Evolutionary conservation across 495 filamentous ascomycete species (phyloP), one percentile per base, ranked within the genome.

Genomic region (Aspergillus panamensis): DNA sequence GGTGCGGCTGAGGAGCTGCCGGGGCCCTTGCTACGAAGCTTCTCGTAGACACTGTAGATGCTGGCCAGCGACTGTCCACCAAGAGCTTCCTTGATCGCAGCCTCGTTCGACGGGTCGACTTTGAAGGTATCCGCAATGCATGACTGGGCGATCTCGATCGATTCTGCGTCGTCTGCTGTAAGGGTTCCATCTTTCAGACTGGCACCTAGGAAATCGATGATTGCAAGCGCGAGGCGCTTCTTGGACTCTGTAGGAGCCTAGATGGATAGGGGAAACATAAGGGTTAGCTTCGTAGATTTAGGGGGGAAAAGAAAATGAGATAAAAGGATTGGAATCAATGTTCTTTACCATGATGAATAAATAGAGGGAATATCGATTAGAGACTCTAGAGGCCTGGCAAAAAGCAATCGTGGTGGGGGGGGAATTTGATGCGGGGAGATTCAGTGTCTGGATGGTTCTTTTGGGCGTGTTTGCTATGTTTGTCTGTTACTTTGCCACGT

Each of bases 21-120:
- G 17, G 76, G 70, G 13, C 75, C 77, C 73, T 87, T 88, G 63
- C 78, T 80, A 72, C 93, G 94, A 52, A 96, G 81, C 74, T 96
- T 96, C 79, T 97, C 94, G 76, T 96, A 97, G 61, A 96, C 91
- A 68, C 83, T 82, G 81, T 96, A 98, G 80, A 98, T 95, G 72
- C 82, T 82, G 35, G 89, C 81, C 21, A 98, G 87, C 63, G 85
- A 91, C 75, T 96, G 91, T 61, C 83, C 78, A 66, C 89, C 92
- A 62, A 94, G 71, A 61, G 92, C 92, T 63, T 87, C 83, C 58
- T 83, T 77, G 54, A 92, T 77, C 61, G 91, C 87, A 55, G 84
- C 77, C 62, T 81, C 75, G 74, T 96, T 85, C 59, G 80, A 73
- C 16, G 91, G 87, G 78, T 97, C 91, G 58, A 98, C 89, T 69